These are phyloP conservation scores for Monosporascus sp. DNA, from an alignment of 2,329 filamentous ascomycete genomes.

Conservation along the genomic window DNA sequence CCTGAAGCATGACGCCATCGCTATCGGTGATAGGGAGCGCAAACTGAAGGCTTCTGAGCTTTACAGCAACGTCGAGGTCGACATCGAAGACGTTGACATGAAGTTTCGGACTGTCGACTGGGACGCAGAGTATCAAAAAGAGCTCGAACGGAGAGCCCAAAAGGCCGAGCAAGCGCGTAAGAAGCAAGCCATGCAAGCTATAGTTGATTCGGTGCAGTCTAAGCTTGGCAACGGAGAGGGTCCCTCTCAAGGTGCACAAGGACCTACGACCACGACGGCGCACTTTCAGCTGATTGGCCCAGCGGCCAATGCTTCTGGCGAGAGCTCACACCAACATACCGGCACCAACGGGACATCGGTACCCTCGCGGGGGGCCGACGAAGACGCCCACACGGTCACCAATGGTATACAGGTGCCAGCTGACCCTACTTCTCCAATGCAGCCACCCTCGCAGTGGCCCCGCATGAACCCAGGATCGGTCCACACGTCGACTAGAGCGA, in stretches of 20 bases:
- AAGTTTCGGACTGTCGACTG: conserved; percentile 68
- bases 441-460: conserved; percentile 41
- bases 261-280: conserved; percentile 42
- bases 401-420: conserved; percentile 37
- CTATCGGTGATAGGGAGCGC: conserved; percentile 75
- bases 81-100: conserved; percentile 71
- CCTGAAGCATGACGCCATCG: conserved; percentile 78
- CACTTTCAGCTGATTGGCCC: conserved; percentile 53
- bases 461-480: conserved; percentile 22
- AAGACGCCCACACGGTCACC: conserved; percentile 60
- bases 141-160: conserved; percentile 58
- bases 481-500: conserved; percentile 34
- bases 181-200: conserved; percentile 55
- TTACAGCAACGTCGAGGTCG: conserved; percentile 87
- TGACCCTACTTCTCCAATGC: conserved; percentile 41
- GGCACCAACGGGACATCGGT: conserved; percentile 53
- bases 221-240: conserved; percentile 47
- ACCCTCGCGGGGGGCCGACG: conserved; percentile 40
- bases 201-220: conserved; percentile 43
- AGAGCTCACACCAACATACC: conserved; percentile 29
- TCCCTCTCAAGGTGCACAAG: conserved; percentile 28
- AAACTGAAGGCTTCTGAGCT: conserved; percentile 87
- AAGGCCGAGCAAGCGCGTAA: conserved; percentile 58
- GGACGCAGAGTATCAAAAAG: conserved; percentile 72
- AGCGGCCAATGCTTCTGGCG: conserved; percentile 54